These are phyloP conservation scores for Vigna mungo DNA, from an alignment of 306 rosid genomes.

Conservation along the genomic window DNA sequence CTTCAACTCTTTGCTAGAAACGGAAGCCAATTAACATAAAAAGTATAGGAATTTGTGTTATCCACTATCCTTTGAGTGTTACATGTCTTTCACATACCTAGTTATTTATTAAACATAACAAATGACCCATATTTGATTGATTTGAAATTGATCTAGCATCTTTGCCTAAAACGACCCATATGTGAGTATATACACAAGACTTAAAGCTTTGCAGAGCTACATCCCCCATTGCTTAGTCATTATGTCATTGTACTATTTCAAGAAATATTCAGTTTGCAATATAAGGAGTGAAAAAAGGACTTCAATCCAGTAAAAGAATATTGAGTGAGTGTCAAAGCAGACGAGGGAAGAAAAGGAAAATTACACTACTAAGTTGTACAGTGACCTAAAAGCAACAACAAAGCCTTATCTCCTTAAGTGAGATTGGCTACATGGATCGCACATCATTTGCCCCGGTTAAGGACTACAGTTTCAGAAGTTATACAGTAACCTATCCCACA, in stretches of 20 bases:
- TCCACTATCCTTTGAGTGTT: constrained; percentile 28
- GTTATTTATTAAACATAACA: constrained; percentile 23
- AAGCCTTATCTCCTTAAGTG: neutral
- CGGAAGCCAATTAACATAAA: constrained; percentile 2
- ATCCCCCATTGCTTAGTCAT: constrained; percentile 6
- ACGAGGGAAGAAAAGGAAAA: constrained; percentile 13
- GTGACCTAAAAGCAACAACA: neutral
- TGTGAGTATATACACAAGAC: neutral
- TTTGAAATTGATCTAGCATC: constrained; percentile 4
- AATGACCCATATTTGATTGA: neutral
- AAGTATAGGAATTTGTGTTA: neutral
- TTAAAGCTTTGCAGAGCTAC: constrained; percentile 22
- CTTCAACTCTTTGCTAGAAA: constrained; percentile 10
- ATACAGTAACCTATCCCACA: constrained; percentile 13
- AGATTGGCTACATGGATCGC: neutral
- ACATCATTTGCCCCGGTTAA: neutral
- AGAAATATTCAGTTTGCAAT: constrained; percentile 35
- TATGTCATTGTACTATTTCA: constrained; percentile 1
- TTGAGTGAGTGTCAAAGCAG: constrained; percentile 14
- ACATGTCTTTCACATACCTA: neutral
- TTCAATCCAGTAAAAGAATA: constrained; percentile 25
- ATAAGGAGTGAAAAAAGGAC: constrained; percentile 15
- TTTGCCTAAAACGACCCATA: neutral
- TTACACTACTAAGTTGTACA: neutral
- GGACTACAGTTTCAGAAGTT: neutral